Percentiles rank a stretch among this genome's conserved stretches.
phyloP scores from a whole-genome alignment of 2,329 filamentous ascomycete species.

The Sporothrix mexicana region DNA sequence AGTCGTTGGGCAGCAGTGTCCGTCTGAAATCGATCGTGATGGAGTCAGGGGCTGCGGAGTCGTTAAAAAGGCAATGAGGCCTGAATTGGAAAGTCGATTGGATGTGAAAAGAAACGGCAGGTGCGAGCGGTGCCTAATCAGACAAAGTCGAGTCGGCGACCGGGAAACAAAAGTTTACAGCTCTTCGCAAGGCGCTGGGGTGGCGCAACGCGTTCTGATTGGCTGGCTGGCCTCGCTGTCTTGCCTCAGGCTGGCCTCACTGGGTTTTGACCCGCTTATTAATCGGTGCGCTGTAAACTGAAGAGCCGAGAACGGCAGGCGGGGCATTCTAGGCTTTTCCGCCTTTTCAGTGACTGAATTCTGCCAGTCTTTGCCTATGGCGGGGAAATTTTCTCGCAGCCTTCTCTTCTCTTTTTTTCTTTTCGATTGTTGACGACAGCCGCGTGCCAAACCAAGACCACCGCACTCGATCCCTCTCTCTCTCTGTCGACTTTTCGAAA shows the following conservation, averaged over 20 bases:
- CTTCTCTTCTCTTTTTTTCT: slow-evolving; percentile 19
- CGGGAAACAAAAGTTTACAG: background rate
- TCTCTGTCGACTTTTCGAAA: background rate
- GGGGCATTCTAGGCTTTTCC: slow-evolving; percentile 14
- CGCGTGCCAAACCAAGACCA: background rate
- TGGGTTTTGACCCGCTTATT: slow-evolving; percentile 5
- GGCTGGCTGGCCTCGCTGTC: background rate
- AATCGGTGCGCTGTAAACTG: slow-evolving; percentile 18
- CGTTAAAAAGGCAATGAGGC: background rate
- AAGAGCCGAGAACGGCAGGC: slow-evolving; percentile 25
- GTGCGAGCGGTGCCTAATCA: slow-evolving; percentile 1
- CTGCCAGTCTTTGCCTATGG: slow-evolving; percentile 10
- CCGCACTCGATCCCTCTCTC: background rate
- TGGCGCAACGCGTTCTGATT: slow-evolving; percentile 16
- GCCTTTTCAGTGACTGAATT: background rate
- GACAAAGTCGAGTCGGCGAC: background rate
- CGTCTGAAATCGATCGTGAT: background rate
- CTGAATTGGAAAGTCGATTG: background rate
- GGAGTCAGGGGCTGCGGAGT: background rate
- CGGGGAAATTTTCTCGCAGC: slow-evolving; percentile 32
- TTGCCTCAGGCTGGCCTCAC: background rate
- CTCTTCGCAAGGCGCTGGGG: too few species aligned
- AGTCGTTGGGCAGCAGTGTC: background rate
- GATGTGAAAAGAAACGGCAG: slow-evolving; percentile 7
- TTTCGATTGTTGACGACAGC: slow-evolving; percentile 4